Conservation (phyloP, 805 yeast species). For the Sungouiella thailandica region DNA sequence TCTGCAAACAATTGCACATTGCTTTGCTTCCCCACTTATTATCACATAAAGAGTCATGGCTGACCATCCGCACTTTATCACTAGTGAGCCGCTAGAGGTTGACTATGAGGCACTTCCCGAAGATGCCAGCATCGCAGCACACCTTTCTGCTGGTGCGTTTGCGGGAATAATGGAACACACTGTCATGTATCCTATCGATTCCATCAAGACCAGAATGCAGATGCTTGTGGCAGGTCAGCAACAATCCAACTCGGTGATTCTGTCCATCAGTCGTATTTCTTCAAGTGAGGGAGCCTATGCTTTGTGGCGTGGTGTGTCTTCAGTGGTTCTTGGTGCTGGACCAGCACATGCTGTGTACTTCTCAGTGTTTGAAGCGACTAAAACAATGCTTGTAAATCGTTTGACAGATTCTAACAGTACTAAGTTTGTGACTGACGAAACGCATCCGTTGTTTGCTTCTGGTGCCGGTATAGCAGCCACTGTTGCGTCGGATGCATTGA, state of each 20-base stretch:
- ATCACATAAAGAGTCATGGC: slow-evolving; percentile 11
- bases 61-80: slow-evolving; percentile 18
- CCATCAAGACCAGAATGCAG: slow-evolving; percentile 95
- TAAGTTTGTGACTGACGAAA: slow-evolving; percentile 51
- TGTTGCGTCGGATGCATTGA: slow-evolving; percentile 86
- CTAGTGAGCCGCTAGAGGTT: slow-evolving; percentile 44
- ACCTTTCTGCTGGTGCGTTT: slow-evolving; percentile 89
- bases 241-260: slow-evolving; percentile 44
- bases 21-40: neutral
- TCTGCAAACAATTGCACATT: neutral
- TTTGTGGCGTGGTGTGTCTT: slow-evolving; percentile 89
- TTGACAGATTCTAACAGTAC: slow-evolving; percentile 31
- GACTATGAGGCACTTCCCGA: slow-evolving; percentile 93
- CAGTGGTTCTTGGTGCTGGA: slow-evolving; percentile 95
- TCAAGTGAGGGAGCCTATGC: slow-evolving; percentile 84
- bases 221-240: slow-evolving; percentile 30
- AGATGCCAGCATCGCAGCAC: slow-evolving; percentile 75
- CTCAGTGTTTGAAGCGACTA: slow-evolving; percentile 84
- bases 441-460: slow-evolving; percentile 80
- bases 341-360: slow-evolving; percentile 98
- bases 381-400: slow-evolving; percentile 49
- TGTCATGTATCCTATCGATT: slow-evolving; percentile 94
- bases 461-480: slow-evolving; percentile 90
- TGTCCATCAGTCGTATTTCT: slow-evolving; percentile 69
- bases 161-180: slow-evolving; percentile 99